Evolutionary conservation across 768 basidiomycete species (phyloP).

Genomic region (Lactifluus subvellereus): DNA sequence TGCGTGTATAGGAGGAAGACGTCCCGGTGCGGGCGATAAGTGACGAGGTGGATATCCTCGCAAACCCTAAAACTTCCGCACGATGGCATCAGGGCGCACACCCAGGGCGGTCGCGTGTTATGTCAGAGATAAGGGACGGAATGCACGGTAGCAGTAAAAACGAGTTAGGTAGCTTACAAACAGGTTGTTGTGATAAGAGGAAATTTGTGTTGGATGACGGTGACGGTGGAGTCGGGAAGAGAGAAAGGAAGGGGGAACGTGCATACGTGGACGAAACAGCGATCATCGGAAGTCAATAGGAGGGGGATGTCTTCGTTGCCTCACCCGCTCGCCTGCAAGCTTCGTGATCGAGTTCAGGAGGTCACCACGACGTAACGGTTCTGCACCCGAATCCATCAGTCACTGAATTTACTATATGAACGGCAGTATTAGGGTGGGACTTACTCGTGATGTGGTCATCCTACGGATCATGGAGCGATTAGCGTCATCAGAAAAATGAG

Average conservation of each 20-base stretch:
- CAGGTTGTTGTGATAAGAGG: neutral
- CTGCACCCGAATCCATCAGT: conserved; percentile 33
- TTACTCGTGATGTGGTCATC: conserved; percentile 79
- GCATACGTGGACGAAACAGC: neutral
- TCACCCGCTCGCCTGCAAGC: conserved; percentile 58
- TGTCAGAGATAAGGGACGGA: neutral
- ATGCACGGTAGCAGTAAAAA: conserved; percentile 1
- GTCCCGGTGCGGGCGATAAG: neutral
- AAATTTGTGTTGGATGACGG: neutral
- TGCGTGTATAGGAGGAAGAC: neutral
- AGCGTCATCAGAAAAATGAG: neutral
- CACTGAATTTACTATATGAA: neutral
- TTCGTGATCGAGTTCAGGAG: conserved; percentile 78
- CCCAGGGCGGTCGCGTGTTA: neutral
- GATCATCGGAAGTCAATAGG: conserved; percentile 11
- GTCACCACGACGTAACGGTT: conserved; percentile 74
- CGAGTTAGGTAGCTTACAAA: neutral
- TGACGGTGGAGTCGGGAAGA: neutral
- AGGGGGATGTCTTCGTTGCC: conserved; percentile 15
- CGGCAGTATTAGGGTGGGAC: conserved; percentile 27
- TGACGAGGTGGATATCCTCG: neutral
- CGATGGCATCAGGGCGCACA: neutral
- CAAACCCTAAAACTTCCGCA: neutral
- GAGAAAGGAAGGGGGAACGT: neutral
- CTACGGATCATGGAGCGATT: conserved; percentile 23